phyloP scores from a whole-genome alignment of 2,329 filamentous ascomycete species.

The Cytospora chrysosperma region DNA sequence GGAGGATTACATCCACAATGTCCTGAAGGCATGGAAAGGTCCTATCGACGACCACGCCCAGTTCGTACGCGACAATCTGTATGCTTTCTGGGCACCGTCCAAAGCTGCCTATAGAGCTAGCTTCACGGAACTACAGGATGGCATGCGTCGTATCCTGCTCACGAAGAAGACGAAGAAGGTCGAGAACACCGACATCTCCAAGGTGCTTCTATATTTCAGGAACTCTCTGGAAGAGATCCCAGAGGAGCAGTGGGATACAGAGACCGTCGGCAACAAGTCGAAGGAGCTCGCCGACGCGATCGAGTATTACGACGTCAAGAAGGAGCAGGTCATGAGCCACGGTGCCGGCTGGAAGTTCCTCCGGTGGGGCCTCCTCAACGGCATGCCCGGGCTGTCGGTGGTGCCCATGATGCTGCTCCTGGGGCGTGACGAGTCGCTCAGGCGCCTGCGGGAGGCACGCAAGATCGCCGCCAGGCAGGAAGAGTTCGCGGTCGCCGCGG shows the following conservation, averaged over 20 bases:
- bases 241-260: slow-evolving; percentile 6
- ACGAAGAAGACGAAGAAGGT: neutral
- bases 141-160: slow-evolving; percentile 9
- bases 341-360: slow-evolving; percentile 30
- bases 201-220: slow-evolving; percentile 7
- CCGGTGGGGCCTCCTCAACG: slow-evolving; percentile 34
- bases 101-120: slow-evolving; percentile 3
- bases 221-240: neutral
- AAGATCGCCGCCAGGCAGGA: neutral
- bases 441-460: slow-evolving; percentile 26
- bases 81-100: slow-evolving; percentile 18
- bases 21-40: slow-evolving; percentile 22
- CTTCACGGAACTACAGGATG: slow-evolving; percentile 8
- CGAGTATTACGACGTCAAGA: slow-evolving; percentile 14
- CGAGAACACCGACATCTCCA: slow-evolving; percentile 15
- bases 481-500: neutral
- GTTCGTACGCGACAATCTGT: slow-evolving; percentile 16
- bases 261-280: slow-evolving; percentile 7
- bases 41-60: slow-evolving; percentile 23
- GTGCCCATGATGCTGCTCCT: slow-evolving; percentile 30
- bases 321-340: slow-evolving; percentile 6
- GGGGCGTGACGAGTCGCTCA: slow-evolving; percentile 32
- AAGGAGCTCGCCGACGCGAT: slow-evolving; percentile 13
- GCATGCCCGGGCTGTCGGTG: slow-evolving; percentile 29
- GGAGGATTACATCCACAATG: slow-evolving; percentile 18